Base-by-base conservation (phyloP, 1,139 yeast genomes). In the Hyphopichia buzzinii region DNA sequence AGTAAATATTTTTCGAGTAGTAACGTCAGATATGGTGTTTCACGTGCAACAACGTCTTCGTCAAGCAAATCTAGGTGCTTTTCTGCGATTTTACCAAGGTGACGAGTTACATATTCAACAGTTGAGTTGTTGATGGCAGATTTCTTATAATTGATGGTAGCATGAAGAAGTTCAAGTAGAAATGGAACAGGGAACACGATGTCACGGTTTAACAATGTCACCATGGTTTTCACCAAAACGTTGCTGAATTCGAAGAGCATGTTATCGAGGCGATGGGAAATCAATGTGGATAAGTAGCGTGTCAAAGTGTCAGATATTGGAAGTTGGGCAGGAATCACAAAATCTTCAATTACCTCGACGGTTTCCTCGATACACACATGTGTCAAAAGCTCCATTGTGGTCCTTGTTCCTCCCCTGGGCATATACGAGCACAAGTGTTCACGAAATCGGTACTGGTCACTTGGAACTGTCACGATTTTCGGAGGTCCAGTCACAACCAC, bases 91-190 rank as follows among this genome's bases (percentile, higher is more conserved):
- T 35, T 36, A 13, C 55, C 47, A n/a, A 59, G 39, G 22, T 40
- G 39, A 10, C 35, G 40, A 5, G 61, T 40, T 26, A 66, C 39
- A 3, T 35, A 30, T 12, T 42, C 22, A 36, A 61, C 47, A 37
- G 77, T 57, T 3, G 52, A 39, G 21, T 55, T 50, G 26, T 59
- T 60, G 5, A 79, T 64, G 0, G 87, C 87, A 34, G 74, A 70
- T 0, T 84, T 79, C 42, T 82, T 66, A 52, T 78, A 82, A 30
- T 59, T 66, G 10, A 81, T 55, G 1, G 79, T 51, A 37, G 77
- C 77, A 43, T 77, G 74, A 32, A 81, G 59, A 26, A 81, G 49
- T 1, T 81, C 63, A 2, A 81, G 50, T 13, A 82, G 44, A 50
- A 79, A 79, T 2, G 88, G 87, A 1, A 79, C 64, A 1, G 77